Evolutionary conservation across 805 yeast species (phyloP), one percentile per base, ranked within the genome.

Genomic region (Barnettozyma wickerhamii): DNA sequence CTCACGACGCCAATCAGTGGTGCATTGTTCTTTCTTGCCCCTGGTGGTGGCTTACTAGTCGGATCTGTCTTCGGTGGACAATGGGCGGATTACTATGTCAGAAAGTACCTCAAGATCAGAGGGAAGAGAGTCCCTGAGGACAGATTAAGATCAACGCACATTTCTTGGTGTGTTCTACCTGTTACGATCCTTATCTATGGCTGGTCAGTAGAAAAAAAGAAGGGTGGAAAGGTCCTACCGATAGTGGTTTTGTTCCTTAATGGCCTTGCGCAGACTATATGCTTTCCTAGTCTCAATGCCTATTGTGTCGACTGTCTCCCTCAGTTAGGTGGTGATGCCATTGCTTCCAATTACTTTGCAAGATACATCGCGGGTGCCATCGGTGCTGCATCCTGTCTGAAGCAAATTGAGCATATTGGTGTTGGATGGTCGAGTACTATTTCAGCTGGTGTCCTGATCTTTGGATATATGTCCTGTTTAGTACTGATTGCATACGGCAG

Each of bases 261-360:
- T 35, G 81, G 77, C 0, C 40, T 73, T 32, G 73, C 72, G 0
- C 81, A 77, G 51, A 73, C 80, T 0, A 58, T 68, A 19, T 53
- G 66, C 7, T 77, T 74, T 49, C 79, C 81, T 1, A 66, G 73
- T n/a, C 50, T 72, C 30, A 77, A 77, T 47, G 68, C 81, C 3
- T 77, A 77, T 51, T 74, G 80, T 58, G 74, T 75, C 19, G 83
- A 77, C 50, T 68, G 75, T 6, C 63, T 74, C 68, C 79, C 81
- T 1, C 64, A 70, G 28, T 51, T 76, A 30, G 66, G 65, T 20
- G 78, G 80, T 17, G 81, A 71, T 50, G 81, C 76, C 3, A 71
- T 77, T 32, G 78, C 73, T 0, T 67, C 75, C 7, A 75, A 75
- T 48, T 77, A 77, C 43, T 66, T 72, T 38, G 53, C 69, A 2